Base-by-base conservation (phyloP, 2,329 filamentous ascomycete genomes). In the Epichloe festucae region DNA sequence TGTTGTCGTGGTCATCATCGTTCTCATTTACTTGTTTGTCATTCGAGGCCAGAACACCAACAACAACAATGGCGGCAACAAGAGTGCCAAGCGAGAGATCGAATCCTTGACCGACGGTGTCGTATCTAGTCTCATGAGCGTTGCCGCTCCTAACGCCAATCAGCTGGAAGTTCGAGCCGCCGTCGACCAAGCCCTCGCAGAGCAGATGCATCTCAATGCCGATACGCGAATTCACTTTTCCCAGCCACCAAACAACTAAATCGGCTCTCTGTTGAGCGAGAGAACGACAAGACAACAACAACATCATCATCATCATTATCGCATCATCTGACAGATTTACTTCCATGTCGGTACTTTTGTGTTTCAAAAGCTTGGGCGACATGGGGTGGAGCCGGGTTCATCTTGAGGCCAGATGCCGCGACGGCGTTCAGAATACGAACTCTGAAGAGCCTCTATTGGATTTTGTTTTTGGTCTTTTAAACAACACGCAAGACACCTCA, bases 21-120 rank as follows among this genome's bases (percentile, higher is more conserved):
- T 81, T 8, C 70, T 75, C 50, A 67, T 75, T 49, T 77, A 75
- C 58, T 59, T 77, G 54, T 65, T 70, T 31, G 64, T 75, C 54
- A 64, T 70, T 53, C 69, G 64, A 56, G 57, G 52, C 42, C 54
- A 57, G 34, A 55, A 54, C 55, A 57, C 54, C 55, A 57, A 53
- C 49, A 54, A 59, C 52, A 55, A 56, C 46, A 61, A 57, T 35
- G 63, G 55, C 51, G 60, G 60, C 49, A 58, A 54, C 50, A 62
- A 57, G 50, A 67, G 31, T 8, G 48, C 31, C 5, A 49, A 64
- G 58, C 64, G 63, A 61, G 62, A 56, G 52, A 53, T 63, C 27
- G 50, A 67, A 49, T 56, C 59, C 39, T 45, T 47, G 17, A n/a
- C 48, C 35, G 38, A 42, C 27, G 31, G 27, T n/a, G 31, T 52